phyloP scores from a whole-genome alignment of 148 eudicot genomes.

The Heliosperma pusillum region DNA sequence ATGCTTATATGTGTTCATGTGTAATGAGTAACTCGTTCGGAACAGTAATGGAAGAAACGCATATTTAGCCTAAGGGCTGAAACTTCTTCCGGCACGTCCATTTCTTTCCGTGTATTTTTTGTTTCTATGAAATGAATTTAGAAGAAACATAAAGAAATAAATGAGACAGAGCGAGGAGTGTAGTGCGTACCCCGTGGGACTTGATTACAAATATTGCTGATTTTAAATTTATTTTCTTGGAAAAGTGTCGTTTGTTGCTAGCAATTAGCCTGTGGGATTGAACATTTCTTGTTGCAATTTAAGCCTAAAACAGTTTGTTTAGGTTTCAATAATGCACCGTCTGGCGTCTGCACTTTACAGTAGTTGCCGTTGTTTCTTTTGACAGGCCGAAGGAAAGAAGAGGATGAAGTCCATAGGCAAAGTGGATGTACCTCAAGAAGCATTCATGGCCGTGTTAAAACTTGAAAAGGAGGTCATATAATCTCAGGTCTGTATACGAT shows the following conservation, averaged over 20 bases:
- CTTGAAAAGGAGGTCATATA: constrained; percentile 92
- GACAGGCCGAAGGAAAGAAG: constrained; percentile 97
- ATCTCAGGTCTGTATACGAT: constrained; percentile 27
- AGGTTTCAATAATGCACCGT: background rate
- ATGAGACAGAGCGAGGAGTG: too few species aligned
- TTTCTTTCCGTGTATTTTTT: too few species aligned
- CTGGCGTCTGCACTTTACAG: background rate
- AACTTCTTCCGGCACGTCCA: too few species aligned
- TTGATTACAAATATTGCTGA: too few species aligned
- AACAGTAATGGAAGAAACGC: too few species aligned
- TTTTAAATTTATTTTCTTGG: too few species aligned
- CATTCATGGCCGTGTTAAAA: constrained; percentile 97
- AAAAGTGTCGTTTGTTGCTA: background rate
- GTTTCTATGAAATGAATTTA: too few species aligned
- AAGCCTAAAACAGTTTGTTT: background rate
- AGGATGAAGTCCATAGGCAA: constrained; percentile 94
- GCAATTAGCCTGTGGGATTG: too few species aligned
- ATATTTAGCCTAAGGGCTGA: too few species aligned
- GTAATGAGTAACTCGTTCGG: background rate
- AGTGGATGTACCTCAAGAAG: constrained; percentile 98
- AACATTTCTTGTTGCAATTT: too few species aligned
- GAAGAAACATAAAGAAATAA: too few species aligned
- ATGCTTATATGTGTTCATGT: background rate
- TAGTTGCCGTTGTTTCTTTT: background rate
- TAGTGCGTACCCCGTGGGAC: too few species aligned